Percentiles rank a stretch among this genome's conserved stretches.
These are phyloP conservation scores for Trichosporon ovoides DNA, from an alignment of 1,284 basidiomycete genomes.

Conservation along the genomic window DNA sequence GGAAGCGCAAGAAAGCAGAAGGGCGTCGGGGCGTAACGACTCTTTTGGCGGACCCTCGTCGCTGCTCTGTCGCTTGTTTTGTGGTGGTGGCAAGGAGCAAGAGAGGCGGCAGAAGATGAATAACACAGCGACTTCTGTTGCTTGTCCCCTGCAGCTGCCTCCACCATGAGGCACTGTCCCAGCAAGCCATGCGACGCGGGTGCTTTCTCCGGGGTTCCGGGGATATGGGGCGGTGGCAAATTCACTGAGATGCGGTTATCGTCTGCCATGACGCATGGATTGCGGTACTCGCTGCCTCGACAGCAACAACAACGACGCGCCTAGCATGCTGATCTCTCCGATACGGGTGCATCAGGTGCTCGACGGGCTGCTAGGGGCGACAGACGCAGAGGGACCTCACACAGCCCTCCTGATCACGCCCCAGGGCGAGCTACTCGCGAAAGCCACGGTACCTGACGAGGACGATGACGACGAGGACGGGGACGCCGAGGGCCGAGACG, in stretches of 20 bases:
- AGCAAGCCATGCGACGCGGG: conserved; percentile 4
- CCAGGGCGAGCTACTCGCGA: conserved; percentile 26
- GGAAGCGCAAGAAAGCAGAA: neutral
- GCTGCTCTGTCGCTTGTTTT: conserved; percentile 1
- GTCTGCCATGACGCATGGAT: neutral
- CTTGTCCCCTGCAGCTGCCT: neutral
- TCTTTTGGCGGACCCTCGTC: neutral
- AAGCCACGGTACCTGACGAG: conserved; percentile 17
- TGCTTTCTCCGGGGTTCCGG: conserved; percentile 10
- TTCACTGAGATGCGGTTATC: neutral
- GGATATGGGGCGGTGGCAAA: conserved; percentile 7
- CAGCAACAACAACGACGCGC: neutral
- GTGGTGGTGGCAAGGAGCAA: neutral
- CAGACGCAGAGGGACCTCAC: conserved; percentile 23
- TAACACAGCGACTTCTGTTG: neutral
- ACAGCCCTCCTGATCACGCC: conserved; percentile 33
- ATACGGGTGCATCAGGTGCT: conserved; percentile 16
- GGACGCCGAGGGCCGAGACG: conserved; percentile 3
- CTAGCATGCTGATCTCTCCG: conserved; percentile 21
- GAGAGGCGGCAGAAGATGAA: neutral
- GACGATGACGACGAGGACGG: conserved; percentile 15
- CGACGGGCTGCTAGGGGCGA: conserved; percentile 7
- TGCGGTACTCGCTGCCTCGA: neutral
- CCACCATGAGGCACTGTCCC: neutral
- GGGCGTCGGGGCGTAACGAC: neutral